phyloP scores from a whole-genome alignment of 805 yeast species.

The Ogataea zsoltii region DNA sequence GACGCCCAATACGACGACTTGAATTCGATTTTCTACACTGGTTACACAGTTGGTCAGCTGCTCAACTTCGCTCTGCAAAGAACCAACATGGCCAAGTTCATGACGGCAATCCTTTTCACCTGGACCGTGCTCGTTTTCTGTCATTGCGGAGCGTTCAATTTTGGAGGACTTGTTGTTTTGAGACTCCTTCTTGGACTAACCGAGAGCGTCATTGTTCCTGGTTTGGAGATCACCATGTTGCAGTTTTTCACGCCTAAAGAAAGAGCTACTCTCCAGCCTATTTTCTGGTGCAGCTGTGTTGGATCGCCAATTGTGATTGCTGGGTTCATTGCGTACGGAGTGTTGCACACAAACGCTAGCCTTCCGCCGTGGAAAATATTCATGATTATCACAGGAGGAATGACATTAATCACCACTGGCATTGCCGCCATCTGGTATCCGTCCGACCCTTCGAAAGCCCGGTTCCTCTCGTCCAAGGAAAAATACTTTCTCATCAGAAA shows the following conservation, averaged over 20 bases:
- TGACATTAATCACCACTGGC: constrained; percentile 44
- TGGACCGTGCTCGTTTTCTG: constrained; percentile 52
- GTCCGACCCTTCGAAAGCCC: constrained; percentile 54
- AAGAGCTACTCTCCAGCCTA: constrained; percentile 52
- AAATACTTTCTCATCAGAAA: constrained; percentile 50
- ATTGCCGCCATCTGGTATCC: constrained; percentile 48
- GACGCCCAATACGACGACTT: constrained; percentile 47
- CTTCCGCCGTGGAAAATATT: constrained; percentile 52
- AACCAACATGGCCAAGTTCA: constrained; percentile 41
- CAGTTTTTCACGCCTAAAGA: constrained; percentile 48
- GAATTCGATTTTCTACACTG: constrained; percentile 55
- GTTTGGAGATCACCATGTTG: constrained; percentile 47
- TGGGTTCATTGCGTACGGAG: constrained; percentile 39
- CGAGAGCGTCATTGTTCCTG: constrained; percentile 46
- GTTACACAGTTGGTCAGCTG: constrained; percentile 48
- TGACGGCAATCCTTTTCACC: constrained; percentile 36
- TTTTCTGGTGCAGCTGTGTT: constrained; percentile 52
- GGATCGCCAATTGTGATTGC: constrained; percentile 46
- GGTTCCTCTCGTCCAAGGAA: constrained; percentile 48
- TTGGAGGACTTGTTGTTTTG: constrained; percentile 46
- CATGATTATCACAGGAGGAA: constrained; percentile 56
- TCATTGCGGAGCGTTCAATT: constrained; percentile 45
- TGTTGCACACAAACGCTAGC: constrained; percentile 30
- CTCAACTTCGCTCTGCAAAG: constrained; percentile 46
- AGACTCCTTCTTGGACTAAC: constrained; percentile 54